Evolutionary conservation across 2,329 filamentous ascomycete genomes (phyloP), one percentile per base, ranked within the genome.

Genomic region (Colletotrichum magnum): DNA sequence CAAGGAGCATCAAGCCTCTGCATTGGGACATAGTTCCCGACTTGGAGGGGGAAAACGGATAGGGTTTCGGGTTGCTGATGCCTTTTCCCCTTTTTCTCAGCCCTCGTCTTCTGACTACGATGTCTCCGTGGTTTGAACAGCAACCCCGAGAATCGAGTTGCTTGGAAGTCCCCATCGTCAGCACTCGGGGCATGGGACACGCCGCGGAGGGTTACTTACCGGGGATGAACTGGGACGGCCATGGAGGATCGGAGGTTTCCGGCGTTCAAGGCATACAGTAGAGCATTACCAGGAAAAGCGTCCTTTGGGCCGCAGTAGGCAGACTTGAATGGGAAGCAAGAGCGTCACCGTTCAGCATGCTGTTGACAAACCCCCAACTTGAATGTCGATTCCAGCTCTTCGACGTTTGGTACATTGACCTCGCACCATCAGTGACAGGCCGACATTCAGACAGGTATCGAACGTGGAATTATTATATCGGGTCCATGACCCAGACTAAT

Each of bases 181-280:
- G 36, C 9, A 39, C 36, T 39, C 36, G 12, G 36, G 36, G 28
- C 21, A 61, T 16, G 7, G 24, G 1, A 3, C 28, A 45, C 10
- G 9, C 58, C 41, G 41, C 12, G 6, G 32, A 18, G 21, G 16
- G 16, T 12, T 45, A 43, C 12, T 13, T 16, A 16, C 5, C 9
- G 32, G 39, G 47, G 43, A 12, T 16, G 7, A 18, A 4, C 45
- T 48, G 6, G 18, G 15, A 48, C 18, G 41, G 32, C n/a, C 43
- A 50, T 39, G 24, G 57, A 45, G 43, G 7, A 13, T 50, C 28
- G 24, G 50, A 18, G 32, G n/a, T 50, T 24, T 53, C 26, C 32
- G 63, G 67, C 62, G 62, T 69, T 67, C 45, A 53, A 12, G 62
- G 28, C 62, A 51, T 69, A 56, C 57, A 60, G 61, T 32, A 66